Percentiles rank a stretch among this genome's conserved stretches.
phyloP scores from a whole-genome alignment of 2,329 filamentous ascomycete genomes.

The Neonectria ditissima region DNA sequence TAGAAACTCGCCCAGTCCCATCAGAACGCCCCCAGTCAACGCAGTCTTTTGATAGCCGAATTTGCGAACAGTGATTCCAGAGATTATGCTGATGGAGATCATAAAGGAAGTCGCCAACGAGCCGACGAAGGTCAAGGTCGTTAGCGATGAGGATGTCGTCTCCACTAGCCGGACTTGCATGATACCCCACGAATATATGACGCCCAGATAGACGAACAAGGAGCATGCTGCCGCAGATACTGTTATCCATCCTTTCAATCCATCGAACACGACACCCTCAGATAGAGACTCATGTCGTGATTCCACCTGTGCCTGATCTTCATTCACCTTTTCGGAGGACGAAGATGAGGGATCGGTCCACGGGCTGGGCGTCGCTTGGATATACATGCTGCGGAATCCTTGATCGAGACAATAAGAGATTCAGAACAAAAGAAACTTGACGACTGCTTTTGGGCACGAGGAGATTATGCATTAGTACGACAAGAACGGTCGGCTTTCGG shows the following conservation, averaged over 20 bases:
- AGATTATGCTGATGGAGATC: constrained; percentile 42
- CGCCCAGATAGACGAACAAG: constrained; percentile 46
- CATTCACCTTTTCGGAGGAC: constrained; percentile 24
- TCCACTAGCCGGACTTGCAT: constrained; percentile 46
- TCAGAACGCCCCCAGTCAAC: constrained; percentile 39
- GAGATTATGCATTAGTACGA: neutral
- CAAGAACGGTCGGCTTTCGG: constrained; percentile 13
- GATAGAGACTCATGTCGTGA: neutral
- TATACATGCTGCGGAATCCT: constrained; percentile 6
- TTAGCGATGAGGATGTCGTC: constrained; percentile 38
- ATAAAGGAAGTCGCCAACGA: constrained; percentile 45
- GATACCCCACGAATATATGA: constrained; percentile 49
- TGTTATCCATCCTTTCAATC: constrained; percentile 32
- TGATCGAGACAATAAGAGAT: too few species aligned
- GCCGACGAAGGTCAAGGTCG: constrained; percentile 46
- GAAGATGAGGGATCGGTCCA: constrained; percentile 14
- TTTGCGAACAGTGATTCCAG: constrained; percentile 31
- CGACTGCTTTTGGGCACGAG: too few species aligned
- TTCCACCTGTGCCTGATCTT: constrained; percentile 12
- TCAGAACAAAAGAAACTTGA: neutral
- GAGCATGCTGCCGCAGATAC: constrained; percentile 38
- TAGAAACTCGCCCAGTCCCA: constrained; percentile 47
- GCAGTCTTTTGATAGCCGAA: constrained; percentile 43
- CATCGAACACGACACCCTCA: constrained; percentile 29
- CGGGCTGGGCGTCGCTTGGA: neutral